Evolutionary conservation across 169 alveolate genomes (phyloP).

Genomic region (Blepharisma undulans): DNA sequence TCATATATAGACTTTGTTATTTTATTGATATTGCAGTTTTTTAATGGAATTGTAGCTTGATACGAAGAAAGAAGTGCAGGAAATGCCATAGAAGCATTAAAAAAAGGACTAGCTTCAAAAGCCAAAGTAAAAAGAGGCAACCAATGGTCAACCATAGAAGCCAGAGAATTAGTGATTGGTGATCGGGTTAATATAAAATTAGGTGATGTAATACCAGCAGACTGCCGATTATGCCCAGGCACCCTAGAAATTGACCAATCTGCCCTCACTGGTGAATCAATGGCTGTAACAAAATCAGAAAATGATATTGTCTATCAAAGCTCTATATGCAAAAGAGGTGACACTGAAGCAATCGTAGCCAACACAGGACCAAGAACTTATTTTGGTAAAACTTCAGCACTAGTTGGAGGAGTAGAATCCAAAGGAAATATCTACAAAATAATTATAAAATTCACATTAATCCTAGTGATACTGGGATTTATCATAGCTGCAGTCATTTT

Average conservation of each 20-base stretch:
- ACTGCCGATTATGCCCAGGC: conserved; percentile 62
- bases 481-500: conserved; percentile 71
- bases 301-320: conserved; percentile 63
- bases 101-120: conserved; percentile 54
- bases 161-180: conserved; percentile 62
- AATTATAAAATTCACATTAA: conserved; percentile 34
- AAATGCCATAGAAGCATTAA: conserved; percentile 72
- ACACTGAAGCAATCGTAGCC: conserved; percentile 55
- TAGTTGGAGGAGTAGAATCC: conserved; percentile 54
- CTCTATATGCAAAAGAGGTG: conserved; percentile 62
- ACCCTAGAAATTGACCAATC: conserved; percentile 64
- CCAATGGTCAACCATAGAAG: conserved; percentile 50
- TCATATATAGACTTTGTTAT: conserved; percentile 5
- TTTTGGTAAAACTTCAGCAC: conserved; percentile 66
- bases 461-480: conserved; percentile 82
- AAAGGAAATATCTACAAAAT: conserved; percentile 47
- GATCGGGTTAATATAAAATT: conserved; percentile 68
- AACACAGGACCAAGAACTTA: conserved; percentile 69
- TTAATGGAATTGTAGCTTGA: conserved; percentile 55
- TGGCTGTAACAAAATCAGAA: conserved; percentile 66
- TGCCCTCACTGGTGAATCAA: conserved; percentile 67
- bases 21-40: conserved; percentile 21
- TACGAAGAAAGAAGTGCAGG: conserved; percentile 67
- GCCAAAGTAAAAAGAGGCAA: conserved; percentile 56
- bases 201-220: conserved; percentile 82